Evolutionary conservation across 257 asterid genomes (phyloP).

Genomic region (Catharanthus roseus): DNA sequence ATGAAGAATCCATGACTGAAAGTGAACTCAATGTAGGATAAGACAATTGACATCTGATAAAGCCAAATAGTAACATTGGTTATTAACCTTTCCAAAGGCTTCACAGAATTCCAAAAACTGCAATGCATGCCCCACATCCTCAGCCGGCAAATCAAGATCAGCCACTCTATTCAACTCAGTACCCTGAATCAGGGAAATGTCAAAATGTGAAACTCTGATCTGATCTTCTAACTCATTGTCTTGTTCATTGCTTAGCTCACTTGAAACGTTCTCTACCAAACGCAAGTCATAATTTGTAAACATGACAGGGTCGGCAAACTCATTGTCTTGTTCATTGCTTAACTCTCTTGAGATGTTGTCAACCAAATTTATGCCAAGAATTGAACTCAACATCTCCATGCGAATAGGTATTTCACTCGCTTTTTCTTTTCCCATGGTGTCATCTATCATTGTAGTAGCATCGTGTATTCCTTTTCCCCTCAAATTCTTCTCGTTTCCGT

Average conservation of each 20-base stretch:
- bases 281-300: no score
- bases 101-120: conserved; percentile 25
- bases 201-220: neutral
- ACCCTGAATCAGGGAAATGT: conserved; percentile 14
- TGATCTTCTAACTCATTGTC: neutral
- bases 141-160: conserved; percentile 14
- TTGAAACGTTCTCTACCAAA: conserved; percentile 4
- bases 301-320: neutral
- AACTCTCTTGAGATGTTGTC: conserved; percentile 7
- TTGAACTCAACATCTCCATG: neutral
- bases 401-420: neutral
- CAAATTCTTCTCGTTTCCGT: neutral
- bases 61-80: neutral
- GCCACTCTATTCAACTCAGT: conserved; percentile 15
- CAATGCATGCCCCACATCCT: conserved; percentile 21
- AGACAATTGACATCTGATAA: neutral
- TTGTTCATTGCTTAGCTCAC: neutral
- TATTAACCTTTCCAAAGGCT: conserved; percentile 21
- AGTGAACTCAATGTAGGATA: neutral
- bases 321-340: neutral
- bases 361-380: neutral
- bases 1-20: neutral
- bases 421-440: neutral
- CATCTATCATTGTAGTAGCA: neutral
- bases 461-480: neutral